phyloP scores from a whole-genome alignment of 2,329 filamentous ascomycete species.

The Trichophyton verrucosum region DNA sequence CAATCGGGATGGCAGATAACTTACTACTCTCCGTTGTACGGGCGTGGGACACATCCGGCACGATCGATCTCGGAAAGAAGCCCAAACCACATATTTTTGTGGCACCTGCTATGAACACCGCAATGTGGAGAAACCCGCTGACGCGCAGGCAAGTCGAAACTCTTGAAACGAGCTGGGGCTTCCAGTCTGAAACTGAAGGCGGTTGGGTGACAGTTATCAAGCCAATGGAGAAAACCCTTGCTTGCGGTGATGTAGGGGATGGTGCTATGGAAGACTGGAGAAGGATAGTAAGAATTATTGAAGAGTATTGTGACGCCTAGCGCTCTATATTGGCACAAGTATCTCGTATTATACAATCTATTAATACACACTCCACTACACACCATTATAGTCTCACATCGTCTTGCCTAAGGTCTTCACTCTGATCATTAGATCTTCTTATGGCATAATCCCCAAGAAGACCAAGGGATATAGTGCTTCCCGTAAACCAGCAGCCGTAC shows the following conservation, averaged over 20 bases:
- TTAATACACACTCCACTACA: not conserved
- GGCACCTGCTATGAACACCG: constrained; percentile 68
- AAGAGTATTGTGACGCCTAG: constrained; percentile 27
- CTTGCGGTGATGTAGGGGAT: constrained; percentile 67
- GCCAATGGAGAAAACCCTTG: constrained; percentile 38
- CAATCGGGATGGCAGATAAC: constrained; percentile 63
- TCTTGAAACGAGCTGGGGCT: constrained; percentile 59
- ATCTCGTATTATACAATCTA: not conserved
- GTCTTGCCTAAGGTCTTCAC: not conserved
- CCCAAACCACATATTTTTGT: constrained; percentile 52
- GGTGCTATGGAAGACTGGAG: constrained; percentile 71
- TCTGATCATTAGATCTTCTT: constrained; percentile 7
- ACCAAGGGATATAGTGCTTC: constrained; percentile 46
- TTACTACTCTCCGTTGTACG: constrained; percentile 61
- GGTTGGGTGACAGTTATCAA: constrained; percentile 28
- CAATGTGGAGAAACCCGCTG: constrained; percentile 76
- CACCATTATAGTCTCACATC: not conserved
- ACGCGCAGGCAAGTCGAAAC: constrained; percentile 56
- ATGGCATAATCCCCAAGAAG: constrained; percentile 43
- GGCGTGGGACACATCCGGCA: constrained; percentile 66
- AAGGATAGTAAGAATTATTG: constrained; percentile 53
- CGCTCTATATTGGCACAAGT: not conserved
- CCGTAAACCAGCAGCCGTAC: constrained; percentile 50
- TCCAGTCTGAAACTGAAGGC: constrained; percentile 10
- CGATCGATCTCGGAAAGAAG: constrained; percentile 25